These are phyloP conservation scores for Colletotrichum incanum DNA, from an alignment of 2,329 filamentous ascomycete species.

Conservation along the genomic window DNA sequence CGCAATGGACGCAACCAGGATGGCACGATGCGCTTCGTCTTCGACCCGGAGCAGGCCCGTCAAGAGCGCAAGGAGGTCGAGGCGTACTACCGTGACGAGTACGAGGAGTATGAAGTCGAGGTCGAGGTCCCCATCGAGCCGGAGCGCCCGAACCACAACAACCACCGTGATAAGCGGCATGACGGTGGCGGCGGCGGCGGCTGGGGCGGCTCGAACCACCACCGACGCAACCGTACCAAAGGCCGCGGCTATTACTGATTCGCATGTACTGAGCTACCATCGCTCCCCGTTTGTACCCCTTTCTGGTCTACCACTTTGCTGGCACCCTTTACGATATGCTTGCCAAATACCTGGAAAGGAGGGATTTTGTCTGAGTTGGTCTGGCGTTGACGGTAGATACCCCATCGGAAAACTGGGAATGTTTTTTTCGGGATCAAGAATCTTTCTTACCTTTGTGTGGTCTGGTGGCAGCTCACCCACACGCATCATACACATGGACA, in stretches of 20 bases:
- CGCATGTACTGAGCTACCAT: neutral
- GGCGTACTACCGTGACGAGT: conserved; percentile 80
- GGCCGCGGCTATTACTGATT: conserved; percentile 38
- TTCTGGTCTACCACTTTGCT: neutral
- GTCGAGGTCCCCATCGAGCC: conserved; percentile 75
- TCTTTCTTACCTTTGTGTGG: neutral
- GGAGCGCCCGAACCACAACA: conserved; percentile 42
- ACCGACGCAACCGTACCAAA: conserved; percentile 28
- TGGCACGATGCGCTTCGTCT: conserved; percentile 90
- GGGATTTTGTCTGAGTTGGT: conserved; percentile 31
- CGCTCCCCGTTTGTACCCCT: neutral
- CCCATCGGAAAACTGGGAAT: conserved; percentile 32
- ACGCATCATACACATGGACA: neutral
- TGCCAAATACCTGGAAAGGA: neutral
- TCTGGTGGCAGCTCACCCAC: neutral
- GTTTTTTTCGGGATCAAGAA: conserved; percentile 16
- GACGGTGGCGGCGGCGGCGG: conserved; percentile 20
- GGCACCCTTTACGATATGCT: neutral
- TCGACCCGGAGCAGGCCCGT: conserved; percentile 83
- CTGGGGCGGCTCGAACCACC: conserved; percentile 27
- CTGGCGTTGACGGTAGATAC: conserved; percentile 40
- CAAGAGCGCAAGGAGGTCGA: conserved; percentile 79
- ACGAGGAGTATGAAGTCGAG: conserved; percentile 83
- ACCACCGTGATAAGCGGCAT: conserved; percentile 31
- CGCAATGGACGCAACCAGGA: conserved; percentile 67